A percentile compares a stretch with the other conserved stretches of the same genome.
Evolutionary conservation across 2,329 filamentous ascomycete genomes (phyloP).

Genomic region (Fusarium illudens): DNA sequence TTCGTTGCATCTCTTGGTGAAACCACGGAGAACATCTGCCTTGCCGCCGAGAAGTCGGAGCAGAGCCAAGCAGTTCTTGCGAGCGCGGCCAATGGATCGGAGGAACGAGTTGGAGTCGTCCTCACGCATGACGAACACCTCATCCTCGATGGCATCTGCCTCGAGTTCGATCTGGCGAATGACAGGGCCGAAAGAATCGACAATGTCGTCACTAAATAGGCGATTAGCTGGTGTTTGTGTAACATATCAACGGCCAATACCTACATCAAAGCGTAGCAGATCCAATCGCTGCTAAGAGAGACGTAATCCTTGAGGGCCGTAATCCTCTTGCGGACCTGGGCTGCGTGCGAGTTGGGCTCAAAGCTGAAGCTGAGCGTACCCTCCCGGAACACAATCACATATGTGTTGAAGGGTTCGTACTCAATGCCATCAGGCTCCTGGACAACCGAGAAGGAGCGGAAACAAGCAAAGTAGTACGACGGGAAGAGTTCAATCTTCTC

Average conservation of each 20-base stretch:
- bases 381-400: slow-evolving; percentile 95
- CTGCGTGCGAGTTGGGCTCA: slow-evolving; percentile 83
- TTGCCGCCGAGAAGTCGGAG: slow-evolving; percentile 95
- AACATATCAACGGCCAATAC: slow-evolving; percentile 42
- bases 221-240: slow-evolving; percentile 29
- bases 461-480: slow-evolving; percentile 98
- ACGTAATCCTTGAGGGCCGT: slow-evolving; percentile 94
- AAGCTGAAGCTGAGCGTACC: slow-evolving; percentile 96
- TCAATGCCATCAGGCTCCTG: slow-evolving; percentile 82
- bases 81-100: slow-evolving; percentile 85
- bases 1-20: slow-evolving; percentile 98
- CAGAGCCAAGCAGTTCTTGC: slow-evolving; percentile 93
- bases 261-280: slow-evolving; percentile 97
- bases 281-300: slow-evolving; percentile 95
- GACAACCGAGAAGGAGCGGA: slow-evolving; percentile 87
- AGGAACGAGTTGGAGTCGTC: slow-evolving; percentile 91
- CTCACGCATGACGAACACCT: slow-evolving; percentile 89
- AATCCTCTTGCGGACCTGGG: slow-evolving; percentile 90
- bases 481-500: slow-evolving; percentile 99
- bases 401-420: slow-evolving; percentile 94
- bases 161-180: slow-evolving; percentile 88
- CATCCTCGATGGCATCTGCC: slow-evolving; percentile 92
- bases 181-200: slow-evolving; percentile 91
- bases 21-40: slow-evolving; percentile 97
- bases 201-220: slow-evolving; percentile 82